Evolutionary conservation across 345 rosid species (phyloP), one percentile per base, ranked within the genome.

Genomic region (Populus pruinosa): DNA sequence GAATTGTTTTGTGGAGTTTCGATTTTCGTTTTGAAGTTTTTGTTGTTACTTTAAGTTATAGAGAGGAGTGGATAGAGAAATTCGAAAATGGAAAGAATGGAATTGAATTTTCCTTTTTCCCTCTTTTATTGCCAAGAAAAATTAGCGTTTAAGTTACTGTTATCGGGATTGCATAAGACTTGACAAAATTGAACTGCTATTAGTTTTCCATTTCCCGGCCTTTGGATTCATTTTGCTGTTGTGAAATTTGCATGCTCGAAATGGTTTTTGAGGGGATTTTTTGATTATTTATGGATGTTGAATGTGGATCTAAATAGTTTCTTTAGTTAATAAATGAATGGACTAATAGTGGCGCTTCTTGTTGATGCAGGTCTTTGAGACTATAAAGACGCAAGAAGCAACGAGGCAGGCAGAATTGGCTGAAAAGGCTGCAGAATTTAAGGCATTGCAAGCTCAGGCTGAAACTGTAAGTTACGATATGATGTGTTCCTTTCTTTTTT

Each of bases 401-500:
- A 96, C 98, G 25, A 91, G 87, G 78, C 94, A 87, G 81, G 76
- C 88, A 44, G 97, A 93, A 81, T 64, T 86, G 80, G 74, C 87
- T 71, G 89, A 87, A 2, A 90, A 89, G 89, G 86, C 86, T 25
- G 92, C 92, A 13, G 97, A 92, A 83, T 96, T 84, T 76, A 96
- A 93, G 87, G 94, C 97, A 72, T 61, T 86, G 81, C 97, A 91
- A 88, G 90, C 98, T 41, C 95, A 92, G 82, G 94, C 98, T 49
- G 97, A 93, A 88, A 86, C 88, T 84, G 99, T 96, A 84, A 88
- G 90, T 68, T 81, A 56, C 55, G 17, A 59, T 43, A 65, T 18
- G 67, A 44, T 50, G 8, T 18, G 59, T 20, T 27, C 70, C 50
- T 2, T 17, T 20, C 36, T 69, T 36, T 4, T 47, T 47, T 33